Base-by-base conservation (phyloP, 345 rosid genomes). In the Pelargonium nanum region DNA sequence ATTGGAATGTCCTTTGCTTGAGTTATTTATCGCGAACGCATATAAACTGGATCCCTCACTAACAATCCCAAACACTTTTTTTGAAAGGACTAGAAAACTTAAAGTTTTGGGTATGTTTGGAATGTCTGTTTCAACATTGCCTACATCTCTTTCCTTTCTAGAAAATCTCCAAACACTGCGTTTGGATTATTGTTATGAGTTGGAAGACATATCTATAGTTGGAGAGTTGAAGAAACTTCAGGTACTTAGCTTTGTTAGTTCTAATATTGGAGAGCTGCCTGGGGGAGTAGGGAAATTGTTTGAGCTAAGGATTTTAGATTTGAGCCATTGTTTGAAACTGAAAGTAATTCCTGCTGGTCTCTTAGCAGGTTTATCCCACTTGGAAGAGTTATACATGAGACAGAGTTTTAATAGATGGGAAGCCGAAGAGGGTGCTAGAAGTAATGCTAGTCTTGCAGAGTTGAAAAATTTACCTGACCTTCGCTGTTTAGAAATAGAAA, bases 331-430 rank as follows among this genome's bases (percentile, higher is more conserved):
- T 44, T 0, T 7, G 2, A 10, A 17, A 19, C 72, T 76, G 15
- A 16, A 52, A 60, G 48, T 21, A 7, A 72, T 76, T n/a, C 19
- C 48, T 1, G 67, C 77, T 6, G 40, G 45, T 62, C 56, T 72
- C 2, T n/a, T 76, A 7, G 22, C 63, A 30, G 28, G 53, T 0
- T 32, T 76, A 28, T 16, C 50, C 1, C 22, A 1, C 2, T 32
- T 76, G 25, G 77, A 76, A 24, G 80, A 72, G 1, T 45, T 76
- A 4, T 28, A 15, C 16, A 52, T 72, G 56, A 40, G 28, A 2
- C 20, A 55, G 5, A 63, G 59, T 48, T 64, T 61, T 28, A 22
- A 22, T 20, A 19, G 25, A 1, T 76, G 80, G 80, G 74, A 66
- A 3, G 6, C 1, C 24, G 58, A 59, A 16, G 59, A 50, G 16